A percentile compares a stretch with the other conserved stretches of the same genome.
These are phyloP conservation scores for Phycomyces nitens DNA, from an alignment of 192 early-diverging fungal species.

Conservation along the genomic window DNA sequence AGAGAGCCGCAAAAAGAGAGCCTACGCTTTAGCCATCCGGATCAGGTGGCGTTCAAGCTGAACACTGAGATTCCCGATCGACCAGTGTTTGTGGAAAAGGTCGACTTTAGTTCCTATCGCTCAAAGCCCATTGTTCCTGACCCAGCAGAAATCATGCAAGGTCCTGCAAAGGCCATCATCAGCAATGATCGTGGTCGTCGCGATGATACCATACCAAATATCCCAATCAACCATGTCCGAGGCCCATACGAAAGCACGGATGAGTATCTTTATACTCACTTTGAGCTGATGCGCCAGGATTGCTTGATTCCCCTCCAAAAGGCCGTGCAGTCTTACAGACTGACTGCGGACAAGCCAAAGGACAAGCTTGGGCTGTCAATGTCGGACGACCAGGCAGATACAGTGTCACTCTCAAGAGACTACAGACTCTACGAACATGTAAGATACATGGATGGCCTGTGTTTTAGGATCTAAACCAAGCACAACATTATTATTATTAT, in stretches of 20 bases:
- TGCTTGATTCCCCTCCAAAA: slow-evolving; percentile 46
- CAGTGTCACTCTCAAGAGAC: not conserved
- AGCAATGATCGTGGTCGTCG: not conserved
- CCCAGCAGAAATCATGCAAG: slow-evolving; percentile 19
- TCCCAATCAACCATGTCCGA: slow-evolving; percentile 44
- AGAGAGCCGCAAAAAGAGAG: not conserved
- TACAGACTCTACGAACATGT: slow-evolving; percentile 33
- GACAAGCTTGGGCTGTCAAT: not conserved
- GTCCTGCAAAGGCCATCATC: not conserved
- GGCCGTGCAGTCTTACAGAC: slow-evolving; percentile 34
- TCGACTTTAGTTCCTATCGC: slow-evolving; percentile 19
- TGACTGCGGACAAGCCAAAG: not conserved
- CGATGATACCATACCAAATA: slow-evolving; percentile 27
- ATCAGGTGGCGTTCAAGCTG: slow-evolving; percentile 14
- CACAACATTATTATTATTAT: too few species aligned
- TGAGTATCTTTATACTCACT: slow-evolving; percentile 51
- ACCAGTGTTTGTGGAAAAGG: slow-evolving; percentile 16
- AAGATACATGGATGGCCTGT: not conserved
- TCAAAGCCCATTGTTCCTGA: slow-evolving; percentile 18
- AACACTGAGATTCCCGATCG: slow-evolving; percentile 17
- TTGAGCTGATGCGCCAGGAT: slow-evolving; percentile 49
- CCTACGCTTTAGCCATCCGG: not conserved
- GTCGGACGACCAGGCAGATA: not conserved
- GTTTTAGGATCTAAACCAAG: too few species aligned
- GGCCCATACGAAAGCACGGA: slow-evolving; percentile 42